A percentile compares a stretch with the other conserved stretches of the same genome.
These are phyloP conservation scores for Heterobasidion annosum DNA, from an alignment of 1,284 basidiomycete species.

Conservation along the genomic window DNA sequence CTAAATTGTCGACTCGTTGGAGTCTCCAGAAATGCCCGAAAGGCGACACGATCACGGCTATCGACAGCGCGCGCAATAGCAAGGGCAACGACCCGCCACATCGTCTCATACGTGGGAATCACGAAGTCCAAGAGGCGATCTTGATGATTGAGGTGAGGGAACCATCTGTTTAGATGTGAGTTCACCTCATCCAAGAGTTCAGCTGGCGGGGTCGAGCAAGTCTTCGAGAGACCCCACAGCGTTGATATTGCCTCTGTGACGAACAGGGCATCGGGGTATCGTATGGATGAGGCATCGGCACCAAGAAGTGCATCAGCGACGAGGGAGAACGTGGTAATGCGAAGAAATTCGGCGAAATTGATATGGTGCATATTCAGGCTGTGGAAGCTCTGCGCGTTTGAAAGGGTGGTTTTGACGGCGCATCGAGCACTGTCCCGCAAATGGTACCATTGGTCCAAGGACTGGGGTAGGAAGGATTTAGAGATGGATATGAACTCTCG, in stretches of 20 bases:
- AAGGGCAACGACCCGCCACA: conserved; percentile 51
- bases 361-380: not conserved
- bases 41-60: conserved; percentile 15
- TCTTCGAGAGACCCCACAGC: conserved; percentile 34
- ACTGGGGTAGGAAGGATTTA: not conserved
- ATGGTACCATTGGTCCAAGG: not conserved
- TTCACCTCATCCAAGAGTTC: conserved; percentile 16
- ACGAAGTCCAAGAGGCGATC: conserved; percentile 38
- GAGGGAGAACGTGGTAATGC: not conserved
- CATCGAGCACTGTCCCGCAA: not conserved
- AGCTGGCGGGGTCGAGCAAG: conserved; percentile 1
- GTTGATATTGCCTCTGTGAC: conserved; percentile 29
- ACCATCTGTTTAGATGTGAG: conserved; percentile 23
- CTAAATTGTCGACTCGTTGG: conserved; percentile 27
- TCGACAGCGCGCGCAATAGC: conserved; percentile 27
- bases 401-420: not conserved
- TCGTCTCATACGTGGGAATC: conserved; percentile 49
- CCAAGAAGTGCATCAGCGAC: not conserved
- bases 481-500: not conserved
- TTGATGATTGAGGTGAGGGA: conserved; percentile 20
- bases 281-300: not conserved
- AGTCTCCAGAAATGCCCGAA: conserved; percentile 28
- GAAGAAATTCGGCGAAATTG: not conserved
- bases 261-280: conserved; percentile 18
- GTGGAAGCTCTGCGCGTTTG: not conserved